Conservation (phyloP, 2,329 filamentous ascomycete species). For the Xylariaceae sp. region DNA sequence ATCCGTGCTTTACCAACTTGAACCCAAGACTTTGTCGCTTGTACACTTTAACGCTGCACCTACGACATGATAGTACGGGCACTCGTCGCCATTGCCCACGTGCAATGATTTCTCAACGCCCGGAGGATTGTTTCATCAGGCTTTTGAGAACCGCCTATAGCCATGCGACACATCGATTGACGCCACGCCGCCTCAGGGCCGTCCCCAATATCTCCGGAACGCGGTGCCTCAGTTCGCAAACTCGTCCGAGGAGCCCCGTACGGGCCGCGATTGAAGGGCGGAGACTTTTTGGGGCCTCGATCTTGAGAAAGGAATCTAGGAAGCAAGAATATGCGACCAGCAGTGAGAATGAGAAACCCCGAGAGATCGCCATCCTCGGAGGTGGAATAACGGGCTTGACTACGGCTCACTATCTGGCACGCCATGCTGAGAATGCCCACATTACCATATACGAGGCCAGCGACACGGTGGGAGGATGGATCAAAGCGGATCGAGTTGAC, state of each 20-base stretch:
- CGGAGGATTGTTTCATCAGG: slow-evolving; percentile 26
- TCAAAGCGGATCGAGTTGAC: slow-evolving; percentile 61
- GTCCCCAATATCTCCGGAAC: slow-evolving; percentile 12
- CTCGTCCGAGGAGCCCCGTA: slow-evolving; percentile 1
- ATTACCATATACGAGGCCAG: slow-evolving; percentile 80
- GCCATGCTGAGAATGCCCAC: slow-evolving; percentile 59
- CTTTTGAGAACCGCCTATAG: slow-evolving; percentile 24
- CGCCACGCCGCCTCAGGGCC: slow-evolving; percentile 10
- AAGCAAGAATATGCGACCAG: slow-evolving; percentile 18
- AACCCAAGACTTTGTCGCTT: neutral
- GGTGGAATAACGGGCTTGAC: slow-evolving; percentile 80
- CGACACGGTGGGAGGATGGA: slow-evolving; percentile 75
- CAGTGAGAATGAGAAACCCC: slow-evolving; percentile 15
- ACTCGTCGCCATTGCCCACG: slow-evolving; percentile 10
- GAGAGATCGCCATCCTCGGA: slow-evolving; percentile 65
- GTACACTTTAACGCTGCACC: neutral
- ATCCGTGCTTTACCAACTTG: neutral
- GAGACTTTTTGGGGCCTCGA: neutral
- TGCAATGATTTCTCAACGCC: slow-evolving; percentile 26
- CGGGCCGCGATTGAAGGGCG: slow-evolving; percentile 8
- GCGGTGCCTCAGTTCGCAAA: slow-evolving; percentile 19
- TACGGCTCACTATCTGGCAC: slow-evolving; percentile 71
- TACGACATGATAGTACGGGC: slow-evolving; percentile 17
- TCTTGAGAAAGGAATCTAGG: neutral
- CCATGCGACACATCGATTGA: slow-evolving; percentile 12